Conservation (phyloP, 805 yeast genomes). For the Suhomyces vadensis region DNA sequence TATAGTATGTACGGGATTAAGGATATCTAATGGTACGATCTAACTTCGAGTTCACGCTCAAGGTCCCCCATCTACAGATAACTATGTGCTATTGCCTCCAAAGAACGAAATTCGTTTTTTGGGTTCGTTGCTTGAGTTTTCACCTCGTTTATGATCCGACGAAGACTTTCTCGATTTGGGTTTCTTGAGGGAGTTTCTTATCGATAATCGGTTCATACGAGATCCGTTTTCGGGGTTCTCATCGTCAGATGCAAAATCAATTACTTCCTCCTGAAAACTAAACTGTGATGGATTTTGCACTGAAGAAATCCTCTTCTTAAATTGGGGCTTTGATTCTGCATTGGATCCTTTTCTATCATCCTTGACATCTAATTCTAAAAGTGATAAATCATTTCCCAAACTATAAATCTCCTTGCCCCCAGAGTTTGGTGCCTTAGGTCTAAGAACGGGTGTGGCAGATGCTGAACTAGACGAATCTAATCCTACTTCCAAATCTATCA, state of each 20-base stretch:
- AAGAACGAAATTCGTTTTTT: slow-evolving; percentile 27
- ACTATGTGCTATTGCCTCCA: slow-evolving; percentile 11
- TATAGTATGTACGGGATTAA: no score
- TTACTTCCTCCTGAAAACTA: slow-evolving; percentile 43
- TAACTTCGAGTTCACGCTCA: no score
- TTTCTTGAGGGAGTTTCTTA: slow-evolving; percentile 38
- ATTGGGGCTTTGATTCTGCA: slow-evolving; percentile 20
- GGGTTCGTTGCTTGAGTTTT: slow-evolving; percentile 18
- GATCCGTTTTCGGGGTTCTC: slow-evolving; percentile 39
- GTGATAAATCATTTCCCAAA: slow-evolving; percentile 18
- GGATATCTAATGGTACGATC: no score
- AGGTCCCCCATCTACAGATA: no score
- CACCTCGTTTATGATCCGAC: slow-evolving; percentile 21
- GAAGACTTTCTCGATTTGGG: slow-evolving; percentile 24
- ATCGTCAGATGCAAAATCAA: slow-evolving; percentile 49
- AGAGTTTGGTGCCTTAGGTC: slow-evolving; percentile 11
- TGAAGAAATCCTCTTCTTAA: slow-evolving; percentile 34
- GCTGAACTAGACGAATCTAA: slow-evolving; percentile 27
- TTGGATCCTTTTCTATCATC: slow-evolving; percentile 11
- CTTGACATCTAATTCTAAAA: slow-evolving; percentile 30
- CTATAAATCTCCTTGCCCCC: slow-evolving; percentile 11
- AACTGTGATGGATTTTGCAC: slow-evolving; percentile 30
- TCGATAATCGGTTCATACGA: slow-evolving; percentile 41
- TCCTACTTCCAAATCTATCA: slow-evolving; percentile 39
- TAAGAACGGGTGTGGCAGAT: slow-evolving; percentile 18